Conservation (phyloP, 2,329 filamentous ascomycete species). For the Aspergillus ochraceus region DNA sequence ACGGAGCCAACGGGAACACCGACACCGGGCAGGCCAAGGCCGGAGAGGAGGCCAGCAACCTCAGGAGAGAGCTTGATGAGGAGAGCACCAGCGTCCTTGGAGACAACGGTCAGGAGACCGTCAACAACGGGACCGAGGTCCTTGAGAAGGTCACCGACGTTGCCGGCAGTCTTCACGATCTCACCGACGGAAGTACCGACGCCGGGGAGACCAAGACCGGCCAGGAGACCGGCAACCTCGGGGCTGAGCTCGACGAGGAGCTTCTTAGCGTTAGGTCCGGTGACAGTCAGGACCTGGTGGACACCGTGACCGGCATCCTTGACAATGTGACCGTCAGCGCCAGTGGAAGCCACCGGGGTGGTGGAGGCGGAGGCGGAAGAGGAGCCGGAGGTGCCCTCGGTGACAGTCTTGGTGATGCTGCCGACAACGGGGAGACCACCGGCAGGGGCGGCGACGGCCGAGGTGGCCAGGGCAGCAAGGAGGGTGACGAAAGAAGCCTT, state of each 20-base stretch:
- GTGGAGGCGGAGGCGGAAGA: constrained; percentile 11
- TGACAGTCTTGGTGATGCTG: constrained; percentile 11
- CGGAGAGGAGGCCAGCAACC: constrained; percentile 27
- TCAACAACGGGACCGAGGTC: constrained; percentile 25
- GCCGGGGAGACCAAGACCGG: constrained; percentile 28
- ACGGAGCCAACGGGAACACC: constrained; percentile 29
- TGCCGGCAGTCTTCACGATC: constrained; percentile 27
- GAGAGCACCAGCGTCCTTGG: constrained; percentile 29
- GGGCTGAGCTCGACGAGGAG: constrained; percentile 34
- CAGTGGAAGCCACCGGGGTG: constrained; percentile 10
- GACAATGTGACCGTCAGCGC: constrained; percentile 26
- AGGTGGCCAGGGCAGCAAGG: constrained; percentile 25
- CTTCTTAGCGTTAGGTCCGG: constrained; percentile 24
- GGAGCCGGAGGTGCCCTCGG: constrained; percentile 3
- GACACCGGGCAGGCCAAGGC: constrained; percentile 30
- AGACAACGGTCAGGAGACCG: constrained; percentile 32
- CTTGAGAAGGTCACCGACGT: constrained; percentile 27
- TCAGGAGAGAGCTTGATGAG: constrained; percentile 31
- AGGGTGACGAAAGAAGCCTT: constrained; percentile 26
- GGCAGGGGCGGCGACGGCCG: constrained; percentile 24
- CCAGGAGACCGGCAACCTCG: constrained; percentile 28
- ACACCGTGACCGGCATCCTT: constrained; percentile 29
- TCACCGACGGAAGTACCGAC: constrained; percentile 27
- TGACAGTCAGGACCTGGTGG: constrained; percentile 30
- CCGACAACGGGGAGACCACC: constrained; percentile 20